These are phyloP conservation scores for Polygonum maritimum DNA, from an alignment of 148 eudicot genomes.

Conservation along the genomic window DNA sequence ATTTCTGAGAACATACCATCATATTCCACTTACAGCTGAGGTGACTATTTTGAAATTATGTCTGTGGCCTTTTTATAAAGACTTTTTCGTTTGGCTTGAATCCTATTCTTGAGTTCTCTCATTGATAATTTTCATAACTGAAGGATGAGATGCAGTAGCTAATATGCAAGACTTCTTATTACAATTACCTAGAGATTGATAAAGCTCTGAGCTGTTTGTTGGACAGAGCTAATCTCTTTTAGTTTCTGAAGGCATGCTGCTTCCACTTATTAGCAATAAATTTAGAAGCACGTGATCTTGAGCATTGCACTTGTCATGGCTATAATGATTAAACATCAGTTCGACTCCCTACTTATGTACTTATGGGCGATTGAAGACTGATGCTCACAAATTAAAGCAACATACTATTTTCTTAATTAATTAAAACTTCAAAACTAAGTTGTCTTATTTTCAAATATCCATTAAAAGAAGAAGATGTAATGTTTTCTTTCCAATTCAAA, in stretches of 20 bases:
- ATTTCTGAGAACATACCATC: conserved; percentile 86
- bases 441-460: not conserved
- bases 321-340: not conserved
- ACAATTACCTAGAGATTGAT: not conserved
- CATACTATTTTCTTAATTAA: not conserved
- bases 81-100: not conserved
- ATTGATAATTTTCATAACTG: not conserved
- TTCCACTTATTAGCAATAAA: not conserved
- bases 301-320: not conserved
- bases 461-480: not conserved
- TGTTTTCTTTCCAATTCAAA: not conserved
- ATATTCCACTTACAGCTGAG: conserved; percentile 65
- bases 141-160: not conserved
- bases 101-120: not conserved
- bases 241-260: not conserved
- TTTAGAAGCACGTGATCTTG: not conserved
- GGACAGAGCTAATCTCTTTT: not conserved
- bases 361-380: not conserved
- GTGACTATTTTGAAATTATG: conserved; percentile 22
- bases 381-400: not conserved
- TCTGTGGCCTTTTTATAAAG: not conserved
- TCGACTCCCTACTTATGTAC: not conserved
- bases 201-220: not conserved
- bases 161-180: not conserved
- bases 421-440: not conserved